These are phyloP conservation scores for Gynandropsis gynandra DNA, from an alignment of 345 rosid genomes.

Conservation along the genomic window DNA sequence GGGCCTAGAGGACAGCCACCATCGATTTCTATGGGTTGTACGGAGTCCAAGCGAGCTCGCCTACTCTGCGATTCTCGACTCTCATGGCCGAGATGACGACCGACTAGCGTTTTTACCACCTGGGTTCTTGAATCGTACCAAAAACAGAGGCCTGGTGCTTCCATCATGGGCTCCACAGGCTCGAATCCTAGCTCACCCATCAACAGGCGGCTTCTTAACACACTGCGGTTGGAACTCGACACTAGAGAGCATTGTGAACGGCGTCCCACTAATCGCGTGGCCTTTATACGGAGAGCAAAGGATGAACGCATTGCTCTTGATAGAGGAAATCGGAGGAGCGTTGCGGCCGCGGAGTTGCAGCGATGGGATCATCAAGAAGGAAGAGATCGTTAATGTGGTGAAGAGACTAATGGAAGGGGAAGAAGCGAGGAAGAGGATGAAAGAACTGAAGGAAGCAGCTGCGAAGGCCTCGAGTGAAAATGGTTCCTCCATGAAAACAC, in stretches of 20 bases:
- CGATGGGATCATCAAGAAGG: constrained; percentile 39
- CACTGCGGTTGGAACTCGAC: constrained; percentile 94
- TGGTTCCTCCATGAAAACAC: constrained; percentile 46
- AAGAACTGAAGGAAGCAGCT: constrained; percentile 49
- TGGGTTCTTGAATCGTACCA: constrained; percentile 62
- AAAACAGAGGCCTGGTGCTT: constrained; percentile 48
- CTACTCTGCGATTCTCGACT: constrained; percentile 43
- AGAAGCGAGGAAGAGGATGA: constrained; percentile 56
- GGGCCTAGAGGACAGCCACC: constrained; percentile 73
- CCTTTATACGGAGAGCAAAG: constrained; percentile 85
- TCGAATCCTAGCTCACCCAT: constrained; percentile 56
- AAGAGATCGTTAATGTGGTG: constrained; percentile 45
- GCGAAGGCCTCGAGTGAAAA: constrained; percentile 31
- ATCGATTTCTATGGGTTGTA: constrained; percentile 79
- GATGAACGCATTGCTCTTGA: constrained; percentile 64
- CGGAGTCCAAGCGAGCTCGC: constrained; percentile 52
- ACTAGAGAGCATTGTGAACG: constrained; percentile 66
- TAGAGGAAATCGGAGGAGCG: constrained; percentile 41
- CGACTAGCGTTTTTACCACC: constrained; percentile 52
- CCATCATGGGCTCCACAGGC: constrained; percentile 92
- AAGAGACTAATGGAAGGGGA: constrained; percentile 67
- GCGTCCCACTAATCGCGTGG: constrained; percentile 79
- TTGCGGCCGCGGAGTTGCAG: constrained; percentile 32
- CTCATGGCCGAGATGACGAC: constrained; percentile 30
- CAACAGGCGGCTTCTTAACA: constrained; percentile 72